These are phyloP conservation scores for Eucalyptus rudis DNA, from an alignment of 345 rosid species.

Conservation along the genomic window DNA sequence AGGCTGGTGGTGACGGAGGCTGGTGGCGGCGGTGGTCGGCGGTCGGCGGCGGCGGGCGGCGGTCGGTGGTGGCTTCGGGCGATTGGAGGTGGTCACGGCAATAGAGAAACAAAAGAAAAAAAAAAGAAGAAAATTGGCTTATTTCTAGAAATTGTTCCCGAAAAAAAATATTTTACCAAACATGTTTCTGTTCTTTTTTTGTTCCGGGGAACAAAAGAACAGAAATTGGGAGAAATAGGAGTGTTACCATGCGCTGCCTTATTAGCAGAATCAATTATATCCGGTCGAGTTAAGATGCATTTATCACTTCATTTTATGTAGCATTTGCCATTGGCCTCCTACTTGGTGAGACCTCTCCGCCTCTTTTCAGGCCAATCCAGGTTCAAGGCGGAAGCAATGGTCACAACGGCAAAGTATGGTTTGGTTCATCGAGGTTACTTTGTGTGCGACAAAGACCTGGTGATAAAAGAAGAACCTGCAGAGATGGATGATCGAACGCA, in stretches of 20 bases:
- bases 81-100: no score
- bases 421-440: constrained; percentile 5
- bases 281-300: neutral
- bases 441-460: constrained; percentile 9
- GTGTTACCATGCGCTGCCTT: neutral
- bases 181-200: no score
- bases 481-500: constrained; percentile 17
- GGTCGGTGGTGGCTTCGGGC: no score
- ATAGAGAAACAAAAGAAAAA: no score
- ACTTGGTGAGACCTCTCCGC: constrained; percentile 3
- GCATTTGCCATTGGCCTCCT: constrained; percentile 17
- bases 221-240: no score
- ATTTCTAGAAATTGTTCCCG: no score
- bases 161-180: no score
- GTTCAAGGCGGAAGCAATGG: neutral
- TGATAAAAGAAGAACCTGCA: neutral
- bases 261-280: neutral
- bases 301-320: neutral
- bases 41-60: no score
- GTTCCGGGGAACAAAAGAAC: no score
- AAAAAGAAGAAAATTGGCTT: no score
- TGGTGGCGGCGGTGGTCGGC: no score
- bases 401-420: constrained; percentile 9
- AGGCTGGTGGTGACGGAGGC: no score
- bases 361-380: neutral